Base-by-base conservation (phyloP, 495 filamentous ascomycete genomes). In the Daldinia vernicosa region DNA sequence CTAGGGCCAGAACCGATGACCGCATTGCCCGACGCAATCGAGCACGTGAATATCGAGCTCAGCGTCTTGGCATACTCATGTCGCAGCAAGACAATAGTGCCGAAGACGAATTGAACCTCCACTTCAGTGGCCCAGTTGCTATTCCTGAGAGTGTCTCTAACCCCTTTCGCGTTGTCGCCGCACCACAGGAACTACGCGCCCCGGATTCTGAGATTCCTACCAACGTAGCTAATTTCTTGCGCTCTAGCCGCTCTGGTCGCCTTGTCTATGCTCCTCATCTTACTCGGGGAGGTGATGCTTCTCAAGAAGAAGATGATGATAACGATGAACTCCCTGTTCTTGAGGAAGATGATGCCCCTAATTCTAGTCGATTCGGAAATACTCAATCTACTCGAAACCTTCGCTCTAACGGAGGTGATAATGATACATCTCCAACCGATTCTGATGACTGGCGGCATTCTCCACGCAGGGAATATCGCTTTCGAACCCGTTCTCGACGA, bases 1-100 rank as follows among this genome's bases (percentile, higher is more conserved):
- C 43, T 14, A 35, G n/a, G 14, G 30, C 53, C 12, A 35, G 53
- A 7, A 22, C n/a, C n/a, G n/a, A n/a, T n/a, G n/a, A n/a, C n/a
- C n/a, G 14, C 6, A 19, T 17, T 33, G 33, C 35, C 17, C 55
- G 50, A 45, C 65, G 73, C 37, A 70, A 57, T 52, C 70, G 66
- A 7, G 9, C 76, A 3, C 62, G 47, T 14, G 62, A 70, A n/a
- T 22, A 27, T n/a, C 75, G 74, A 22, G 70, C 69, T 30, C 69
- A 63, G 1, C 72, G 70, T 15, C 63, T 77, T 30, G 67, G 70
- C 19, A 53, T 37, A 17, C 17, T 77, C 24, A 26, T 33, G 12
- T 56, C 69, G 0, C 14, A 47, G 15, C 51, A 56, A 26, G 24
- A 12, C 19, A 32, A 43, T 22, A 61, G 68, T 30, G 30, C 33